Conservation (phyloP, 1,139 yeast genomes). For the Debaryomyces subglobosus region DNA sequence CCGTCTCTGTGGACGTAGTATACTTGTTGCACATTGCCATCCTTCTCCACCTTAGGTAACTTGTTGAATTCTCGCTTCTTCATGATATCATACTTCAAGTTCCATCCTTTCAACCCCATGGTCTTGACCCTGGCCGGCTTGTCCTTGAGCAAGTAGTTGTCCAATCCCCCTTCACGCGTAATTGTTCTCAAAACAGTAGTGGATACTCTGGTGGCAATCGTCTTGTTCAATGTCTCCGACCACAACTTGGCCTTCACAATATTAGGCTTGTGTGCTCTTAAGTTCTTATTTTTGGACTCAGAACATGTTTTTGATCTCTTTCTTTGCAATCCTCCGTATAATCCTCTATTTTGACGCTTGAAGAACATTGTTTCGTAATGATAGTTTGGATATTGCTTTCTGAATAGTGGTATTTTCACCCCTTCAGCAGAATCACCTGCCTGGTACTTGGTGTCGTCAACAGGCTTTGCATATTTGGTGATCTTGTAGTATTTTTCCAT, state of each 20-base stretch:
- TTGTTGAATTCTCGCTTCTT: constrained; percentile 30
- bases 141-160: constrained; percentile 81
- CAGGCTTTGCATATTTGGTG: constrained; percentile 41
- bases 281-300: constrained; percentile 71
- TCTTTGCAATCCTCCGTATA: constrained; percentile 86
- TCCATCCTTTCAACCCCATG: constrained; percentile 92
- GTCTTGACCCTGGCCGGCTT: constrained; percentile 89
- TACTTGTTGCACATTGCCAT: constrained; percentile 43
- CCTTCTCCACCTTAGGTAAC: constrained; percentile 28
- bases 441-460: constrained; percentile 37
- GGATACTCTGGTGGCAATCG: constrained; percentile 63
- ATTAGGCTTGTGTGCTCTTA: constrained; percentile 83
- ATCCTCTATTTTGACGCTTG: constrained; percentile 84
- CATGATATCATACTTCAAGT: constrained; percentile 74
- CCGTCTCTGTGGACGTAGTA: constrained; percentile 54
- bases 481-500: constrained; percentile 41
- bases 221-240: constrained; percentile 74
- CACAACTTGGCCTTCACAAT: constrained; percentile 74
- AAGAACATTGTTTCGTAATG: constrained; percentile 76
- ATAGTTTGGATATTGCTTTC: constrained; percentile 68
- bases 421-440: constrained; percentile 42
- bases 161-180: constrained; percentile 92
- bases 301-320: constrained; percentile 78
- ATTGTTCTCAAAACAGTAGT: constrained; percentile 84
- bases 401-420: constrained; percentile 49